Evolutionary conservation across 148 eudicot species (phyloP), one percentile per base, ranked within the genome.

Genomic region (Heliosperma pusillum): DNA sequence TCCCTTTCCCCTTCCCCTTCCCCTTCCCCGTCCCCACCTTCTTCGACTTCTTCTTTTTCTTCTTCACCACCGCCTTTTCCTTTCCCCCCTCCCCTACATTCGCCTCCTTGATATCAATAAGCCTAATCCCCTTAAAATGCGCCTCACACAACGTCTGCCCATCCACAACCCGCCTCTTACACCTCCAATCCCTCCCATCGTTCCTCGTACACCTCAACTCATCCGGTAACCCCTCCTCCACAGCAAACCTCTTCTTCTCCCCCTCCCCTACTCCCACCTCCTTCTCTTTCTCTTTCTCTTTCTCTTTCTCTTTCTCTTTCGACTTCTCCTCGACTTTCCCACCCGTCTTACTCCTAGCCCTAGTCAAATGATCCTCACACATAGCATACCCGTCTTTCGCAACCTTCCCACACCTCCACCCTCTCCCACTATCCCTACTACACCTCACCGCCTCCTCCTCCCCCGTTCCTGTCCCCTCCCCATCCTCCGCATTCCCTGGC

Each of bases 121-220:
- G 52, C 40, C 24, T 67, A 24, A 79, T 42, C 44, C 66, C 64
- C 42, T 69, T 74, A 33, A 60, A 69, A 33, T 79, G 77, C 0
- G 62, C 24, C 57, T 73, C 81, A 59, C 81, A 78, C 2, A 78
- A 2, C 10, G 4, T 58, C 19, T 73, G 4, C 55, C 77, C 81
- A 27, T 73, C 81, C 69, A 74, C 19, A 60, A 67, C 77, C 74
- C 63, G 53, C 69, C 56, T 47, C 64, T 74, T 79, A 44, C 81
- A 74, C 77, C 77, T 66, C 81, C 81, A 68, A 0, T 60, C 74
- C 30, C 69, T 40, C 0, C 81, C 77, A 8, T 79, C 81, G 10
- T 44, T 79, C 21, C 77, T 55, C 3, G 36, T 27, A 66, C 77
- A 73, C 77, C 74, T 40, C 25, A 67, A 67, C 70, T 67, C 70